A percentile compares a stretch with the other conserved stretches of the same genome.
These are phyloP conservation scores for Aspergillus funiculosus DNA, from an alignment of 495 filamentous ascomycete genomes.

Conservation along the genomic window DNA sequence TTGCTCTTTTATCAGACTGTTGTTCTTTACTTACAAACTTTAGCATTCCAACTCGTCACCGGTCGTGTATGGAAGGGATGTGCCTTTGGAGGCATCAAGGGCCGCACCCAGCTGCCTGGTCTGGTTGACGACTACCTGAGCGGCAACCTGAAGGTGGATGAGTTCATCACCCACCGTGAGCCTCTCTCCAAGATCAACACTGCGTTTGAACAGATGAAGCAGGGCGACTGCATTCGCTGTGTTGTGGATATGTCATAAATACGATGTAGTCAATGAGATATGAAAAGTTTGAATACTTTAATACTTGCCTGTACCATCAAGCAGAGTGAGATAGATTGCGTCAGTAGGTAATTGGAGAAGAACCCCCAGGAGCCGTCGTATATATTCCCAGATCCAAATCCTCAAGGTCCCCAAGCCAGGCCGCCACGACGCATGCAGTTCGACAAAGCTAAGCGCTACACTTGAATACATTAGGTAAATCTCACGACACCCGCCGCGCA, in stretches of 20 bases:
- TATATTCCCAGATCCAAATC: background rate
- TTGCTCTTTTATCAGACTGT: background rate
- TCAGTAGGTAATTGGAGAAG: no score
- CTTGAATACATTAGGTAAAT: no score
- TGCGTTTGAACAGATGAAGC: conserved; percentile 91
- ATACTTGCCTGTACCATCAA: background rate
- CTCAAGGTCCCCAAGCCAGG: background rate
- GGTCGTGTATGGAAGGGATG: conserved; percentile 97
- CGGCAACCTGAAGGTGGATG: conserved; percentile 93
- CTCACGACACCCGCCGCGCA: no score
- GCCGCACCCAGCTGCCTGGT: conserved; percentile 81
- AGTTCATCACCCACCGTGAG: conserved; percentile 98
- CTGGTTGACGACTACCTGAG: conserved; percentile 87
- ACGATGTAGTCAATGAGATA: conserved; percentile 9
- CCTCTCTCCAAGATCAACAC: conserved; percentile 72
- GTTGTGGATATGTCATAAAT: conserved; percentile 46
- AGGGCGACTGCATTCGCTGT: conserved; percentile 90
- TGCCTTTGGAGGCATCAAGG: conserved; percentile 97
- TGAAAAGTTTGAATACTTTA: conserved; percentile 8
- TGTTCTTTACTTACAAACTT: conserved; percentile 1
- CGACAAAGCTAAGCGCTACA: no score
- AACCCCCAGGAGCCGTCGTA: background rate
- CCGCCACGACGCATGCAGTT: no score
- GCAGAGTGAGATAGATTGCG: background rate
- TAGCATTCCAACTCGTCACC: conserved; percentile 97